These are phyloP conservation scores for Leccinum disarticulatum DNA, from an alignment of 768 basidiomycete genomes.

Conservation along the genomic window DNA sequence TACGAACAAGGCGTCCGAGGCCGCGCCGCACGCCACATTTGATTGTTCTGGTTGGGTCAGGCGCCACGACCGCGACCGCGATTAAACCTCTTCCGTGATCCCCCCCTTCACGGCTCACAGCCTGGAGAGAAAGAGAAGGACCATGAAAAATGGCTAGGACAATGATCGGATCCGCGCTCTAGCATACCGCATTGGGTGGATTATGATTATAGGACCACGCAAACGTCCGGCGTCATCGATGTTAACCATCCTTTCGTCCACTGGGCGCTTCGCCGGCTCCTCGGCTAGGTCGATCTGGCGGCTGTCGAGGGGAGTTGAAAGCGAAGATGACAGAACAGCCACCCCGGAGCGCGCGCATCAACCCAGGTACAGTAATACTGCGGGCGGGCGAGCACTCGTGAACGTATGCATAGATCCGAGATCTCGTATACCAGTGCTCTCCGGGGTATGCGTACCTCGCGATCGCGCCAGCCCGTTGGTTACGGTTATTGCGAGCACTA, in stretches of 20 bases:
- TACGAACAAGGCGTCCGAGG: background rate
- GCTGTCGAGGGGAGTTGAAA: too few species aligned
- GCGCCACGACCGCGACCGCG: background rate
- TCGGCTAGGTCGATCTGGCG: background rate
- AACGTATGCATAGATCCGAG: background rate
- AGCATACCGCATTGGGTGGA: background rate
- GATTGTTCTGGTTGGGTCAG: background rate
- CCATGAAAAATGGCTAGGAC: background rate
- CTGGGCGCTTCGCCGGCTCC: background rate
- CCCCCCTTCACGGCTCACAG: background rate
- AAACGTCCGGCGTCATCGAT: background rate
- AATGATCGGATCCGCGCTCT: background rate
- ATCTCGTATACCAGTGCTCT: background rate
- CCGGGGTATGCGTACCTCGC: background rate
- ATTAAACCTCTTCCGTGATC: background rate
- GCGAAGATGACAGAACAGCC: background rate
- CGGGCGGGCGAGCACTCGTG: background rate
- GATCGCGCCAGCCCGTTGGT: background rate
- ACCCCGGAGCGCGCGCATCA: background rate
- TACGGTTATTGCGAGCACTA: background rate
- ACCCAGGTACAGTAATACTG: background rate
- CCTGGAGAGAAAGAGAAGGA: background rate
- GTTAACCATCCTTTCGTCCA: background rate
- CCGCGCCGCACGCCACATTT: background rate
- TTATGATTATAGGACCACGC: background rate